These are phyloP conservation scores for Rhizophagus sp. DNA, from an alignment of 192 early-diverging fungal genomes.

Conservation along the genomic window DNA sequence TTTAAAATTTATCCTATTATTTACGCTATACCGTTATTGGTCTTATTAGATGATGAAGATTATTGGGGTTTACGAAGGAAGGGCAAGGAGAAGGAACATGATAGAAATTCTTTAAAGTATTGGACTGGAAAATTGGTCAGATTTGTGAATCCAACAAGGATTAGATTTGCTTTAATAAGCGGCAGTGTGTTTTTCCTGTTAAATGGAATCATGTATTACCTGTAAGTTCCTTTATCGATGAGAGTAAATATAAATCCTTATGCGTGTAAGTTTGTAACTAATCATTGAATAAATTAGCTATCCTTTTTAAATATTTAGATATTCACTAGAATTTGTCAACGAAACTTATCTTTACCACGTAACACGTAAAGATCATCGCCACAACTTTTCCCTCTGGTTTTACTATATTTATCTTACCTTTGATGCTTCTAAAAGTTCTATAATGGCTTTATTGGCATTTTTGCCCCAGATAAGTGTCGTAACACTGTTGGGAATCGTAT, in stretches of 20 bases:
- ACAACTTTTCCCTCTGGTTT: conserved; percentile 98
- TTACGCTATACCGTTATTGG: conserved; percentile 83
- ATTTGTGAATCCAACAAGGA: conserved; percentile 57
- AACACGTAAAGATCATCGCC: conserved; percentile 94
- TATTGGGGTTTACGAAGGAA: conserved; percentile 32
- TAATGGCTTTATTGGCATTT: conserved; percentile 75
- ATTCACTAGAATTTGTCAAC: conserved; percentile 84
- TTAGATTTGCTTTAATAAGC: conserved; percentile 65
- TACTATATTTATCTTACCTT: conserved; percentile 90
- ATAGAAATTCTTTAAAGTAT: conserved; percentile 3
- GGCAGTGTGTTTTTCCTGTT: conserved; percentile 62
- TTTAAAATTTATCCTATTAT: conserved; percentile 98
- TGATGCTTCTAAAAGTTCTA: conserved; percentile 44
- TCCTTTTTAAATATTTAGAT: conserved; percentile 43
- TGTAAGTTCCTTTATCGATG: conserved; percentile 46
- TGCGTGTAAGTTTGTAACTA: not conserved
- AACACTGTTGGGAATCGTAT: conserved; percentile 63
- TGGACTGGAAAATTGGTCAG: conserved; percentile 17
- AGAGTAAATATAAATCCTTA: not conserved
- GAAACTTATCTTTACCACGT: conserved; percentile 95
- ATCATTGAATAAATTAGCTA: not conserved
- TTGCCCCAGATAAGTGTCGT: conserved; percentile 80
- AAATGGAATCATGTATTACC: conserved; percentile 67
- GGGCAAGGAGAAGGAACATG: conserved; percentile 28
- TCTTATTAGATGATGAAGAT: conserved; percentile 58